Conservation (phyloP, 1,284 basidiomycete genomes). For the Ganoderma multipileum region DNA sequence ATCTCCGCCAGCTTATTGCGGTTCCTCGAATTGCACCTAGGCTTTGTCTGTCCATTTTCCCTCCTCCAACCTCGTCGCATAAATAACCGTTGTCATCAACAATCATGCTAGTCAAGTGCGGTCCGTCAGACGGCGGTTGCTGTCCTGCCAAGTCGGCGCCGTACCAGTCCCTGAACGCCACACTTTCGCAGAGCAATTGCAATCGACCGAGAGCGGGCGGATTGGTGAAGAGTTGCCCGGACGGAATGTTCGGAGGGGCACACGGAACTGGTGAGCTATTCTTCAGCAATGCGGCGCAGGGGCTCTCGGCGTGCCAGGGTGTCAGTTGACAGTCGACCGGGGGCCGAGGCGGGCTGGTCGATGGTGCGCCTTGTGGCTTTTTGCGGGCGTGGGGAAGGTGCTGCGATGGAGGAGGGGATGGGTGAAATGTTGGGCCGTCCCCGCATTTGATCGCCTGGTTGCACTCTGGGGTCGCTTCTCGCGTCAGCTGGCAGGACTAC, state of each 20-base stretch:
- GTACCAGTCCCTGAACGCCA: not conserved
- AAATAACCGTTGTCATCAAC: not conserved
- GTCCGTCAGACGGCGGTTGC: not conserved
- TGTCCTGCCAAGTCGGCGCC: not conserved
- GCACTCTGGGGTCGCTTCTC: slow-evolving; percentile 14
- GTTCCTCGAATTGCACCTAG: not conserved
- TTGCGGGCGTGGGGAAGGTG: not conserved
- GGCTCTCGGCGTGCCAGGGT: not conserved
- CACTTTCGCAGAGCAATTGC: not conserved
- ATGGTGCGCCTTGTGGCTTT: not conserved
- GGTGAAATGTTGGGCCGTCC: slow-evolving; percentile 12
- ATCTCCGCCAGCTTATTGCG: not conserved
- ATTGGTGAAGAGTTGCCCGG: too few relatives aligned
- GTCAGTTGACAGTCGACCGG: slow-evolving; percentile 2
- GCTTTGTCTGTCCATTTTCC: not conserved
- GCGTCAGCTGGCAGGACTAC: slow-evolving; percentile 30
- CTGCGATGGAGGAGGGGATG: slow-evolving; percentile 11
- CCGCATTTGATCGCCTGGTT: slow-evolving; percentile 23
- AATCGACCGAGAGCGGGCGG: not conserved
- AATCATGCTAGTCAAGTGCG: not conserved
- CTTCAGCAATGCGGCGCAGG: not conserved
- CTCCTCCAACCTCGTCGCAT: not conserved
- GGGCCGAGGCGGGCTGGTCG: not conserved
- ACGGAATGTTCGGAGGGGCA: not conserved
- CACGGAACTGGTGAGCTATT: not conserved